These are phyloP conservation scores for Triticum monococcum DNA, from an alignment of 176 grass and related monocot genomes.

Conservation along the genomic window DNA sequence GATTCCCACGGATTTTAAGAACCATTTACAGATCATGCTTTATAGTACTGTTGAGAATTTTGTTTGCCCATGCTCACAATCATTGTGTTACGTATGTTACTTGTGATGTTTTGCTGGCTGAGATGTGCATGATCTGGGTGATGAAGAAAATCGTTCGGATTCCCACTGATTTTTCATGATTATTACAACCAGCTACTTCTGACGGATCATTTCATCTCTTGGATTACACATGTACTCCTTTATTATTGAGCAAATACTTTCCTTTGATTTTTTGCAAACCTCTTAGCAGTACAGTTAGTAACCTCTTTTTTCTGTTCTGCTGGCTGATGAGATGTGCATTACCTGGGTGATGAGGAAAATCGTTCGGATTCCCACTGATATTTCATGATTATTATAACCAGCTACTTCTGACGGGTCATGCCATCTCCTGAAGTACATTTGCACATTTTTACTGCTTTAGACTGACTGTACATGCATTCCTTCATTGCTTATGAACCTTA, in stretches of 20 bases:
- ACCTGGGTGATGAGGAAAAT: slow-evolving; percentile 40
- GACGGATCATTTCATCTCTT: slow-evolving; percentile 5
- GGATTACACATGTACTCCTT: not conserved
- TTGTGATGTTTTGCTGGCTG: not conserved
- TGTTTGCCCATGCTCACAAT: too few species aligned
- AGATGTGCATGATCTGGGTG: slow-evolving; percentile 32
- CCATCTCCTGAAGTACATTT: not conserved
- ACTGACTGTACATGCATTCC: too few species aligned
- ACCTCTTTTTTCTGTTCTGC: not conserved
- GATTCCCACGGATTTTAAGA: slow-evolving; percentile 18
- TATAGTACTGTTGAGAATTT: too few species aligned
- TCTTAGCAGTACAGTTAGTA: not conserved
- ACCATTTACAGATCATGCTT: slow-evolving; percentile 23
- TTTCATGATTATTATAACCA: slow-evolving; percentile 44
- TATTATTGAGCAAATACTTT: not conserved
- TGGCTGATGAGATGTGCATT: not conserved
- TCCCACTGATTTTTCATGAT: slow-evolving; percentile 35
- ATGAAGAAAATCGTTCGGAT: slow-evolving; percentile 55
- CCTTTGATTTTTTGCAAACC: too few species aligned
- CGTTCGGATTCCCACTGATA: slow-evolving; percentile 33
- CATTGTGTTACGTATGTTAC: too few species aligned
- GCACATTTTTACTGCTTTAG: not conserved
- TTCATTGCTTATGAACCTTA: too few species aligned
- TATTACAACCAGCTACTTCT: slow-evolving; percentile 46
- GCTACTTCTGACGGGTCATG: slow-evolving; percentile 41